Base-by-base conservation (phyloP, 441 rosid species). In the Cnidoscolus chayamansa region DNA sequence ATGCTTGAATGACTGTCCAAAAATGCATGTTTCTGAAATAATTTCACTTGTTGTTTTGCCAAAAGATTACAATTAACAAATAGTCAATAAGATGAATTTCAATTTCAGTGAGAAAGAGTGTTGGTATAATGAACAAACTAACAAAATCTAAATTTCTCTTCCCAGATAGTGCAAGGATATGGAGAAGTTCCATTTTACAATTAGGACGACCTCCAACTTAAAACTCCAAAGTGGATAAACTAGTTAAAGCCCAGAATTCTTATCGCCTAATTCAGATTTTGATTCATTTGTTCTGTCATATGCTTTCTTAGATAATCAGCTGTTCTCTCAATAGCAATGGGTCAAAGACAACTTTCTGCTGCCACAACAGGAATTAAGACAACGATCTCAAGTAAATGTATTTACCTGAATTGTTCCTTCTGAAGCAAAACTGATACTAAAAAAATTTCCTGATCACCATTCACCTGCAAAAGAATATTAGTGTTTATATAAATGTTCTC, bases 361-460 rank as follows among this genome's bases (percentile, higher is more conserved):
- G 35, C 7, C 16, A 20, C 7, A 56, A 64, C 51, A 63, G 10
- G 40, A 57, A n/a, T 15, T 25, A 17, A 16, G 59, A 64, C n/a
- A 20, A 35, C 10, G 68, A 19, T 20, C 61, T 16, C 19, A 32
- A 19, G 7, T 31, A 19, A 6, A 35, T 30, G 20, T 12, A 63
- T 56, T 50, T 78, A 89, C 96, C 93, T 86, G 76, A 83, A 89
- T 67, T 77, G 81, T 58, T 84, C 88, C 78, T 84, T 90, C 65
- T 81, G 88, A 72, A 74, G 86, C 78, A 82, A 75, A 70, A 86
- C 83, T 63, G 98, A 92, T 80, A 84, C 70, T 45, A 84, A 80
- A 67, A 82, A 82, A 77, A 90, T 78, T 77, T 92, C 99, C 60
- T 89, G 89, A 79, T 91, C 89, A 65, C 87, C 90, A 78, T 88